Evolutionary conservation across 75 land plant species (phyloP).

Genomic region (Azolla pinnata): DNA sequence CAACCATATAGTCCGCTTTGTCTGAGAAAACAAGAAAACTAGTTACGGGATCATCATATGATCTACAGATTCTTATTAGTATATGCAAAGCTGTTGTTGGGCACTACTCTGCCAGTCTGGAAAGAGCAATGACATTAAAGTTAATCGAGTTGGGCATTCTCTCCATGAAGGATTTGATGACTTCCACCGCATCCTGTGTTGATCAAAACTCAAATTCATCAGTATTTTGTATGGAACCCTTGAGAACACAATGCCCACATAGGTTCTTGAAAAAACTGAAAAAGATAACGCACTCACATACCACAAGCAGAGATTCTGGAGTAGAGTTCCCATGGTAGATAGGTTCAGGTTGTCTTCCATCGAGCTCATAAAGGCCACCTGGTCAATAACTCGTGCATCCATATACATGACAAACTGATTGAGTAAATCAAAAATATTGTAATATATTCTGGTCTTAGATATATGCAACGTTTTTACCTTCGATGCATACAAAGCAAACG

Average conservation of each 20-base stretch:
- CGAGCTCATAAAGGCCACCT: conserved; percentile 89
- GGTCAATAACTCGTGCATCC: neutral
- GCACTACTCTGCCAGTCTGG: no score
- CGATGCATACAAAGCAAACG: conserved; percentile 86
- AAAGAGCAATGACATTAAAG: conserved; percentile 76
- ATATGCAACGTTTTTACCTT: conserved; percentile 43
- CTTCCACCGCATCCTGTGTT: conserved; percentile 80
- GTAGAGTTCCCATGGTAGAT: conserved; percentile 74
- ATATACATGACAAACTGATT: neutral
- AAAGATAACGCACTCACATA: conserved; percentile 14
- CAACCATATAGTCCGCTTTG: no score
- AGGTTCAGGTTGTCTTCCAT: conserved; percentile 71
- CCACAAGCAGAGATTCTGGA: conserved; percentile 55
- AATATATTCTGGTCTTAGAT: no score
- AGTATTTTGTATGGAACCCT: neutral
- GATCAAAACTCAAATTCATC: neutral
- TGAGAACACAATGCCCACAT: no score
- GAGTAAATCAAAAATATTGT: neutral
- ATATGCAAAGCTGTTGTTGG: no score
- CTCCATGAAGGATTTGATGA: conserved; percentile 51
- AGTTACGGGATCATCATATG: no score
- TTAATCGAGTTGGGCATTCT: conserved; percentile 68
- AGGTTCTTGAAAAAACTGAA: neutral
- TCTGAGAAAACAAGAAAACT: no score
- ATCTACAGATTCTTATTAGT: no score